A percentile compares a stretch with the other conserved stretches of the same genome.
Evolutionary conservation across 2,329 filamentous ascomycete species (phyloP).

Genomic region (Bimuria novae-zelandiae): DNA sequence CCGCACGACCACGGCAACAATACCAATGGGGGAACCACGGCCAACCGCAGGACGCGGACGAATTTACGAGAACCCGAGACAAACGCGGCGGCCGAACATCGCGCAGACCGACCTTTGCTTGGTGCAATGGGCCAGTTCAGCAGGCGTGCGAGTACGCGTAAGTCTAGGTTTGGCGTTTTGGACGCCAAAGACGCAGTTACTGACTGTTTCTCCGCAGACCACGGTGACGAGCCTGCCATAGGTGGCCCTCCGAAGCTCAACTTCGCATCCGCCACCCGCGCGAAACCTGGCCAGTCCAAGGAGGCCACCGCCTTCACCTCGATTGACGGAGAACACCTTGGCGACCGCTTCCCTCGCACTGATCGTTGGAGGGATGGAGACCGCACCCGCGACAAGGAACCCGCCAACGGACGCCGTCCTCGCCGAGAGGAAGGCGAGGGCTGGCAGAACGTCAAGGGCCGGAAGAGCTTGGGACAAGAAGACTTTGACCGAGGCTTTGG

Average conservation of each 20-base stretch:
- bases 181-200: constrained; percentile 43
- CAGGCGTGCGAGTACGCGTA: constrained; percentile 48
- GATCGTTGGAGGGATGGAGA: constrained; percentile 49
- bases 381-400: constrained; percentile 40
- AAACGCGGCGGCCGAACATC: constrained; percentile 29
- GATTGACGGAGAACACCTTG: constrained; percentile 46
- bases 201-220: constrained; percentile 53
- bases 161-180: constrained; percentile 48
- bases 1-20: constrained; percentile 33
- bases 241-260: constrained; percentile 76
- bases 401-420: constrained; percentile 46
- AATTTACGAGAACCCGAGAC: constrained; percentile 34
- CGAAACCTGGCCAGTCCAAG: constrained; percentile 49
- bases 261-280: constrained; percentile 76
- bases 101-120: constrained; percentile 34
- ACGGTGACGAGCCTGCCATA: constrained; percentile 78
- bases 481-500: constrained; percentile 70
- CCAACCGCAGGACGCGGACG: constrained; percentile 31
- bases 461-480: constrained; percentile 74
- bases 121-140: constrained; percentile 46
- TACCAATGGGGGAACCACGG: constrained; percentile 30
- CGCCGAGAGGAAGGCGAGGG: constrained; percentile 65
- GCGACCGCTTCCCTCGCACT: constrained; percentile 36
- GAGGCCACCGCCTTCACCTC: constrained; percentile 39
- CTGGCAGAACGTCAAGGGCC: constrained; percentile 74